Evolutionary conservation across 768 basidiomycete species (phyloP), one percentile per base, ranked within the genome.

Genomic region (Terana coerulea): DNA sequence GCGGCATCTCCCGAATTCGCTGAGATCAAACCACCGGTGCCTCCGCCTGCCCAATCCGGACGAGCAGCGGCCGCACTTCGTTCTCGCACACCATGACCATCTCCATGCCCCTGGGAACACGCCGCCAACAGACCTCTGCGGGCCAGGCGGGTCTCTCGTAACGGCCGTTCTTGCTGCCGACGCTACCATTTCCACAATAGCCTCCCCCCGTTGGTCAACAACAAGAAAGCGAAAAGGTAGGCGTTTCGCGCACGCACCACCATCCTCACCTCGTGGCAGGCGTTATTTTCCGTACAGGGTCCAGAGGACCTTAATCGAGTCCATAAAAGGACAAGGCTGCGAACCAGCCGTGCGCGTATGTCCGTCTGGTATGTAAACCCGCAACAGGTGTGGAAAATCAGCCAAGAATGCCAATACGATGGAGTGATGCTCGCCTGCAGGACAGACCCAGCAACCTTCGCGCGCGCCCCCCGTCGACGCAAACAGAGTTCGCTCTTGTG

Each of bases 11-110:
- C 47, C 47, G 37, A 49, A 49, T 39, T 48, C 52, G 52, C 52
- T 46, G 52, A 47, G 46, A 53, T 53, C 52, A 26, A 25, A 31
- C 37, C 29, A 7, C 45, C 52, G 46, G 46, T 34, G 34, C n/a
- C 1, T 11, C 24, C 28, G 34, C 10, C 11, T 35, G 33, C 33
- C 10, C 17, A n/a, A 49, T 37, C 29, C 35, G 35, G n/a, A n/a
- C 11, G 37, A 15, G 44, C 29, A 3, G 30, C 19, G 12, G 40
- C 35, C 19, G 40, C 40, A 24, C 25, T 21, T 24, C 40, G 7
- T 37, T 17, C 19, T 41, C 24, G 12, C 40, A 17, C 40, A 21
- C 40, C 40, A 41, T 41, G 40, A 15, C 12, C 19, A n/a, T 28
- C 26, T 15, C 26, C 26, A 15, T 14, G 35, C 35, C 5, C 7